These are phyloP conservation scores for Caryopteris hybrid DNA, from an alignment of 305 asterid genomes.

Conservation along the genomic window DNA sequence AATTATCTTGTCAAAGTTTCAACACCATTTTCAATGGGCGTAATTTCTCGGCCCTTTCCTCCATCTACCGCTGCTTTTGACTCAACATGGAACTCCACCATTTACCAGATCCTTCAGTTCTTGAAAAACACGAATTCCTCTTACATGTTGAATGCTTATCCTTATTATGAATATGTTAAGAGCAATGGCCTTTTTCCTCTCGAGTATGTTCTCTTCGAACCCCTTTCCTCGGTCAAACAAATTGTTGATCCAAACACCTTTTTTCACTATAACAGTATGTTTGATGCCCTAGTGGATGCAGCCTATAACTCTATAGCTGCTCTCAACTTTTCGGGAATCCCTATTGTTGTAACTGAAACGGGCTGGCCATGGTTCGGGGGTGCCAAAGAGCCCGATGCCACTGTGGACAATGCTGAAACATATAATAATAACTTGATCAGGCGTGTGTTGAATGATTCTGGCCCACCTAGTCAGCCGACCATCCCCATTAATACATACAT, in stretches of 20 bases:
- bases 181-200: slow-evolving; percentile 75
- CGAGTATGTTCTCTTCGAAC: slow-evolving; percentile 79
- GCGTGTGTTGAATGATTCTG: slow-evolving; percentile 63
- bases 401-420: slow-evolving; percentile 48
- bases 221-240: slow-evolving; percentile 65
- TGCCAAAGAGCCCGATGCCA: slow-evolving; percentile 62
- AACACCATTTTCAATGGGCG: slow-evolving; percentile 75
- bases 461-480: slow-evolving; percentile 68
- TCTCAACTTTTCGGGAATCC: slow-evolving; percentile 66
- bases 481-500: slow-evolving; percentile 55
- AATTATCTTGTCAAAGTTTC: slow-evolving; percentile 66
- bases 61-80: slow-evolving; percentile 80
- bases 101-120: slow-evolving; percentile 74
- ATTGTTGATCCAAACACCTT: slow-evolving; percentile 93
- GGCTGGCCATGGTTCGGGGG: slow-evolving; percentile 94
- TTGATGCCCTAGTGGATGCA: slow-evolving; percentile 91
- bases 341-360: slow-evolving; percentile 79
- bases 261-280: slow-evolving; percentile 71
- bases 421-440: slow-evolving; percentile 53
- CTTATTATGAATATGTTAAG: slow-evolving; percentile 62
- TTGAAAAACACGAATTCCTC: slow-evolving; percentile 70
- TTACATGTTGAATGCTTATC: slow-evolving; percentile 85
- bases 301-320: slow-evolving; percentile 67
- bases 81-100: slow-evolving; percentile 61
- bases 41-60: slow-evolving; percentile 68